Base-by-base conservation (phyloP, 306 rosid genomes). In the Arachis stenosperma region DNA sequence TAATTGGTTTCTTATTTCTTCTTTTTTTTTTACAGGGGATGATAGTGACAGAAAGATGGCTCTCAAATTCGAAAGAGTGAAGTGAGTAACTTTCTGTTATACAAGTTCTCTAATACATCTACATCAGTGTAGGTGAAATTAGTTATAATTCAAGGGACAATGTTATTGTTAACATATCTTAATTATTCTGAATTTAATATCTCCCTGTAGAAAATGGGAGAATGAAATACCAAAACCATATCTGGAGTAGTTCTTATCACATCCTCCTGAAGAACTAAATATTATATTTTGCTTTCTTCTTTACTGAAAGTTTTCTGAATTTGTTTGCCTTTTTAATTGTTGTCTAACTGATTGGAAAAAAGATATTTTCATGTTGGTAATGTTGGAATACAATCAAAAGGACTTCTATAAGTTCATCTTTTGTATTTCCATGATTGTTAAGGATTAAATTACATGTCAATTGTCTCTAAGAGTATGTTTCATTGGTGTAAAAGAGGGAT, bases 11-110 rank as follows among this genome's bases (percentile, higher is more conserved):
- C 63, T 22, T 37, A 59, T 79, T 62, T 17, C 44, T 85, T 61
- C 30, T 61, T 65, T 33, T 73, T 50, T 84, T 33, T 81, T 41
- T 61, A 41, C 85, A 94, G 98, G 77, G 50, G 86, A 91, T 79
- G 96, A 89, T 79, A 90, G 83, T 48, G 97, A 83, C 27, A 87
- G 88, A 67, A 77, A 86, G 83, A 72, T 91, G 93, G 90, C 88
- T 67, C 75, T 94, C 76, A 89, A 85, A 61, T 86, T 89, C 53
- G 95, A 89, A 65, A 85, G 99, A 69, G 86, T 91, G 53, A 91
- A 89, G 99, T 89, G 81, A 91, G 95, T 82, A 68, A 52, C 62
- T 43, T 75, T 54, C 30, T 74, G 14, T 5, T 4, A 66, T 69
- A 41, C 50, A 52, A n/a, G 39, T 71, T 60, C 36, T 60, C 60